A percentile compares a stretch with the other conserved stretches of the same genome.
These are phyloP conservation scores for Juncus effusus DNA, from an alignment of 176 grass and related monocot genomes.

Conservation along the genomic window DNA sequence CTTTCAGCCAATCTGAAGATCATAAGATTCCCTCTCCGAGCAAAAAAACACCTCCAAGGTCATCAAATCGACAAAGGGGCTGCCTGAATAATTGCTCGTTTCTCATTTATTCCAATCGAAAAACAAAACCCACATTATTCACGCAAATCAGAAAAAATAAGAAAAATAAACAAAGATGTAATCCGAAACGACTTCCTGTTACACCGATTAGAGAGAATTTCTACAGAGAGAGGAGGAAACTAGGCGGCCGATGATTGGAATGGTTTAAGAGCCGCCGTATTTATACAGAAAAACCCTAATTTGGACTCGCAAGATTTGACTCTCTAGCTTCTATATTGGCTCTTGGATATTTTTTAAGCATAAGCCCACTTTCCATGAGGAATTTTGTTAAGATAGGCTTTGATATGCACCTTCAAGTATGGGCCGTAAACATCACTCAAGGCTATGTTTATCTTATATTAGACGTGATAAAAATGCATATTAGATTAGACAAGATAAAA, in stretches of 20 bases:
- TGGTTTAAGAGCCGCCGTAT: too few relatives aligned
- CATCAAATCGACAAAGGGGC: slow-evolving; percentile 56
- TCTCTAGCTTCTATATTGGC: too few relatives aligned
- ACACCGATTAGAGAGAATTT: neutral
- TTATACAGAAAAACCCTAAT: too few relatives aligned
- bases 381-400: too few relatives aligned
- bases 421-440: too few relatives aligned
- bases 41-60: slow-evolving; percentile 84
- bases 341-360: too few relatives aligned
- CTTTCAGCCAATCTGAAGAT: slow-evolving; percentile 75
- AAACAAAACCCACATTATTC: neutral
- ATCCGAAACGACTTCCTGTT: slow-evolving; percentile 12
- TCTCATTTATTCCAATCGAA: neutral
- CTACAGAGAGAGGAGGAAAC: neutral
- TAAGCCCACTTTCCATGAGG: too few relatives aligned
- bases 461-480: too few relatives aligned
- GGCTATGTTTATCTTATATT: too few relatives aligned
- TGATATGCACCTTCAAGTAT: too few relatives aligned
- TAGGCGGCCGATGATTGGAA: slow-evolving; percentile 20
- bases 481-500: too few relatives aligned
- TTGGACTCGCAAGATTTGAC: too few relatives aligned
- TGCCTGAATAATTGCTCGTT: slow-evolving; percentile 76
- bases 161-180: neutral
- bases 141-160: slow-evolving; percentile 8
- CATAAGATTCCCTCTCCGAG: slow-evolving; percentile 56